Base-by-base conservation (phyloP, 176 grass and related monocot species). In the Phoenix roebelenii region DNA sequence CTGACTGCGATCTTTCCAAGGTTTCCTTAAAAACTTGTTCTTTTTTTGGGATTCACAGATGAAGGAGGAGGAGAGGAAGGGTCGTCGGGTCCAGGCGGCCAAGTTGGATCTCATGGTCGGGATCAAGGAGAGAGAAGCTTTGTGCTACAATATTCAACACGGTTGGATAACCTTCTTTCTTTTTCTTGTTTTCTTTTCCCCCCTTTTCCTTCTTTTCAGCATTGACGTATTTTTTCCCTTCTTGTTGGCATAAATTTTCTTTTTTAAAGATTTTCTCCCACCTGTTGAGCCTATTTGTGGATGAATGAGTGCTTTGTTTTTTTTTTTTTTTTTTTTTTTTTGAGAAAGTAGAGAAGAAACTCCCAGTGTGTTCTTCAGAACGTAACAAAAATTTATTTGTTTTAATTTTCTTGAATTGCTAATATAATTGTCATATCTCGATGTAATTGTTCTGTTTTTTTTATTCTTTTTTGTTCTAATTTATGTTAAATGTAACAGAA, bases 1-100 rank as follows among this genome's bases (percentile, higher is more conserved):
- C 23, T 70, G 15, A 16, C 26, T 4, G 22, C 28, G 35, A 51
- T 5, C 18, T 59, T 59, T 55, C 9, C 6, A 4, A 15, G 24
- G 23, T 12, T 52, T 61, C 9, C 19, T 63, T 49, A 1, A 17
- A 14, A 39, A 26, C n/a, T 44, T 57, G 39, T 16, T 61, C 44
- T 16, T 62, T 49, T 74, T 15, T 3, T 65, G 54, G 23, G n/a
- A 23, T 15, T 74, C 20, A 56, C 71, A 74, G 71, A 74, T 65
- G 50, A 64, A 65, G 56, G 28, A 14, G 52, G 18, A 65, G 18
- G 51, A 74, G 60, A 32, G 17, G 7, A 74, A 64, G 64, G 7
- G 25, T 18, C 23, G 64, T 25, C 57, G 48, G 9, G 28, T 39
- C 49, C 23, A 74, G 54, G 28, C 9, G 5, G 2, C 60, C 61